phyloP scores from a whole-genome alignment of 495 filamentous ascomycete species.

The Glonium stellatum region DNA sequence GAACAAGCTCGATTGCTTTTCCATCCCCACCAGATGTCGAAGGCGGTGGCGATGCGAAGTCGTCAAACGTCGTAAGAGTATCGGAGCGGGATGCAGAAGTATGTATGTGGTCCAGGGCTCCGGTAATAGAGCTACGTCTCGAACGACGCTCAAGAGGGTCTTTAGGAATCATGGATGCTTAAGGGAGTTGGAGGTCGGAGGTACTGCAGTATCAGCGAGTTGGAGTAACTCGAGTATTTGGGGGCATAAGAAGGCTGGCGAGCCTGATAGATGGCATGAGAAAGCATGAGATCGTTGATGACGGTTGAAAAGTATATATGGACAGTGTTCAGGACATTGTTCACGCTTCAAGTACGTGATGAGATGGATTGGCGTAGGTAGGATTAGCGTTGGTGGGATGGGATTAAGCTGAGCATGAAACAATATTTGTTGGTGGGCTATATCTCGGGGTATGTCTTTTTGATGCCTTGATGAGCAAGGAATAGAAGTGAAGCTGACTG shows the following conservation, averaged over 20 bases:
- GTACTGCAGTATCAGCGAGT: conserved; percentile 1
- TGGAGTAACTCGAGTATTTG: neutral
- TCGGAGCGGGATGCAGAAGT: conserved; percentile 71
- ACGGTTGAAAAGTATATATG: neutral
- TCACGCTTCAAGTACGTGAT: neutral
- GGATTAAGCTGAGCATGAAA: neutral
- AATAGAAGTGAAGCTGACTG: neutral
- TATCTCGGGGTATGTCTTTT: neutral
- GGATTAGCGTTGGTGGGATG: neutral
- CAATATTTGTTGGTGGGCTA: neutral
- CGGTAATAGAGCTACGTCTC: conserved; percentile 41
- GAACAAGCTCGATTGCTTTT: conserved; percentile 64
- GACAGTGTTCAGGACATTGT: neutral
- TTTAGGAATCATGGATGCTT: conserved; percentile 1
- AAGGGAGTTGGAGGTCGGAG: neutral
- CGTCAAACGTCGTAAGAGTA: conserved; percentile 79
- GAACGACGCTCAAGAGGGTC: neutral
- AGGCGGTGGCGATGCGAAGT: conserved; percentile 60
- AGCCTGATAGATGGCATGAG: neutral
- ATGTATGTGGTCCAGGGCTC: conserved; percentile 79
- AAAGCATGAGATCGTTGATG: neutral
- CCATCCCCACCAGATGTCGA: conserved; percentile 51
- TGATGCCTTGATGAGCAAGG: neutral
- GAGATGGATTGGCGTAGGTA: neutral
- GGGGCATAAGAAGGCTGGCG: neutral